Evolutionary conservation across 306 rosid species (phyloP).

Genomic region (Fagus sylvatica): DNA sequence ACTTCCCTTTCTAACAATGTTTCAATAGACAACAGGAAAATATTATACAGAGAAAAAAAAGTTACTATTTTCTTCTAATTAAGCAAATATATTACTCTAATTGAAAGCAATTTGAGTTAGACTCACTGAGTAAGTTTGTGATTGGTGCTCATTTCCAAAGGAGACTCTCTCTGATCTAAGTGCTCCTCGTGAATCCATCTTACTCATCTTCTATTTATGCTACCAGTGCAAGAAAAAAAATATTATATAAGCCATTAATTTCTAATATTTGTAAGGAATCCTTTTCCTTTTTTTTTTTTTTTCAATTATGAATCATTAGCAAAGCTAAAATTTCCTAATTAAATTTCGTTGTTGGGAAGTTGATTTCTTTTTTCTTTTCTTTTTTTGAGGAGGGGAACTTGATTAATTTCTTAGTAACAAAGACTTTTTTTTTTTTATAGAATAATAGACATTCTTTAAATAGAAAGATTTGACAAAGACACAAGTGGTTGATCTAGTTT

Average conservation of each 20-base stretch:
- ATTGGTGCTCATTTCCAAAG: slow-evolving; percentile 18
- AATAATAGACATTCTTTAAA: not conserved
- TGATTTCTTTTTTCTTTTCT: too few relatives aligned
- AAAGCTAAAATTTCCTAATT: too few relatives aligned
- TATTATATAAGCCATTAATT: too few relatives aligned
- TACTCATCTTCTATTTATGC: not conserved
- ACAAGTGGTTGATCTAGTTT: not conserved
- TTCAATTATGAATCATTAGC: too few relatives aligned
- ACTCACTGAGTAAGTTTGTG: slow-evolving; percentile 16
- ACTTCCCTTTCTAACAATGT: slow-evolving; percentile 13
- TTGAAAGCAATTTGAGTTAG: not conserved
- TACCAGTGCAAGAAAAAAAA: not conserved
- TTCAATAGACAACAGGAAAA: not conserved
- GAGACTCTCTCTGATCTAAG: slow-evolving; percentile 11
- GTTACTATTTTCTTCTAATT: not conserved
- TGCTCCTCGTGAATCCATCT: slow-evolving; percentile 10
- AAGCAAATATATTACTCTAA: not conserved
- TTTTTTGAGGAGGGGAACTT: too few relatives aligned
- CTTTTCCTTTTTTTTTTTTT: too few relatives aligned
- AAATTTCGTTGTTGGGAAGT: too few relatives aligned
- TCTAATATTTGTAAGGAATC: too few relatives aligned
- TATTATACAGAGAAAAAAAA: not conserved
- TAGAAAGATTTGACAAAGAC: not conserved
- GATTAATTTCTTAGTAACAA: too few relatives aligned
- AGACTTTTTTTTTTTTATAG: too few relatives aligned